Evolutionary conservation across 805 yeast species (phyloP), one percentile per base, ranked within the genome.

Genomic region (Lachancea quebecensis): DNA sequence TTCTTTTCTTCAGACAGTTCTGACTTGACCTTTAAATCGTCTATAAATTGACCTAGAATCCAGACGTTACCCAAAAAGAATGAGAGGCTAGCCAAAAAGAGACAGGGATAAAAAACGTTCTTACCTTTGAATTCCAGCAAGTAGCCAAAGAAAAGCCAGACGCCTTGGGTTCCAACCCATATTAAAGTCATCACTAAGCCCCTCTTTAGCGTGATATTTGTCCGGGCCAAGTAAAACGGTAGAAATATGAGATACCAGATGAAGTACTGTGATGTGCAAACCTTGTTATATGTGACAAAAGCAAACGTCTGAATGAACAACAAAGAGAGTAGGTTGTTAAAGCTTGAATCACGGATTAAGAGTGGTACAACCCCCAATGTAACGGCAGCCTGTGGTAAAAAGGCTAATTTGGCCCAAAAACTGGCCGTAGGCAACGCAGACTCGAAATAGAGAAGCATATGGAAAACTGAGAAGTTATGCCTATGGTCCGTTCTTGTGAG

Each of bases 201-300:
- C 41, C 64, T 67, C 8, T 38, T 39, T 39, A 60, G 49, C 0
- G 66, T 47, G 1, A 74, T 51, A 2, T 56, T 60, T 0, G 87
- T 70, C 8, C 66, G 59, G 2, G 81, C 69, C 7, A 88, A 60
- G 55, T 70, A 82, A 44, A 85, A 77, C 1, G 99, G 98, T 36
- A 91, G 63, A 52, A 90, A 78, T 11, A 89, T 85, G 54, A 93
- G 67, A 58, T 84, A 93, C 99, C 99, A 93, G 50, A 91, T 78
- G 65, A 93, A 93, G 65, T 93, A 93, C 67, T 93, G 99, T 1
- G 96, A 87, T 0, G 99, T 93, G 57, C 88, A 81, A 17, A 85
- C 93, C 64, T 85, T 85, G 66, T 85, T 85, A 65, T 77, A 84
- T 1, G 86, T 70, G 14, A 85, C 89, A 64, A 85, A 85, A n/a